These are phyloP conservation scores for Mycogone perniciosa DNA, from an alignment of 2,329 filamentous ascomycete genomes.

Conservation along the genomic window DNA sequence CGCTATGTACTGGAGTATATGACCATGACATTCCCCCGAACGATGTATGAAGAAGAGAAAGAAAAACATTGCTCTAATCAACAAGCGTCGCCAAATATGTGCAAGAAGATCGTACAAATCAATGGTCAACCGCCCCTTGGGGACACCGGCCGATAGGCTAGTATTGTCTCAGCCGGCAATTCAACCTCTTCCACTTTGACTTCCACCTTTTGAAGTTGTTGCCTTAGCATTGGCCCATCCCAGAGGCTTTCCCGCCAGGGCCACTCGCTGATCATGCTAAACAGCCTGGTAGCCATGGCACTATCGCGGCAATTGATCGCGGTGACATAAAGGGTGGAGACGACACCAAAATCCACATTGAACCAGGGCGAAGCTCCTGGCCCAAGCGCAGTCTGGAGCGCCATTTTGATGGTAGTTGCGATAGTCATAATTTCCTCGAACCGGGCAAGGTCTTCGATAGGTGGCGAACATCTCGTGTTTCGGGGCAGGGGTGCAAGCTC, in stretches of 20 bases:
- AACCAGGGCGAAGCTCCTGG: slow-evolving; percentile 5
- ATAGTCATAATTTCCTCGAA: slow-evolving; percentile 12
- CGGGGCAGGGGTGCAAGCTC: slow-evolving; percentile 1
- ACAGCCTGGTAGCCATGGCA: slow-evolving; percentile 8
- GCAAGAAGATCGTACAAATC: too few species aligned
- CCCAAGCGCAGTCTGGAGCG: background rate
- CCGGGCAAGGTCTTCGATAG: slow-evolving; percentile 4
- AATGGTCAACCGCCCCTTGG: too few species aligned
- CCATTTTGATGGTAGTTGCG: slow-evolving; percentile 7
- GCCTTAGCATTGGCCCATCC: slow-evolving; percentile 16
- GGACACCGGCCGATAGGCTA: too few species aligned
- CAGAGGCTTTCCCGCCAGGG: slow-evolving; percentile 16
- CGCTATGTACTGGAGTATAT: too few species aligned
- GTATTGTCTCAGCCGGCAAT: background rate
- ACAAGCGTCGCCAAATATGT: too few species aligned
- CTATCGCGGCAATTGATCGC: slow-evolving; percentile 10
- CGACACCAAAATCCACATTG: slow-evolving; percentile 14
- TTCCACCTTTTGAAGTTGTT: slow-evolving; percentile 9
- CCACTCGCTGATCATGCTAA: slow-evolving; percentile 13
- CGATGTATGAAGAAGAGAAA: too few species aligned
- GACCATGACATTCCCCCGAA: too few species aligned
- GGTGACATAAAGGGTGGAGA: slow-evolving; percentile 14
- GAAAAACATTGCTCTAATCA: too few species aligned
- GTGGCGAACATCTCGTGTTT: background rate
- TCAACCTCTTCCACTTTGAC: background rate